Evolutionary conservation across 1,139 yeast genomes (phyloP).

Genomic region (Scheffersomyces titani): DNA sequence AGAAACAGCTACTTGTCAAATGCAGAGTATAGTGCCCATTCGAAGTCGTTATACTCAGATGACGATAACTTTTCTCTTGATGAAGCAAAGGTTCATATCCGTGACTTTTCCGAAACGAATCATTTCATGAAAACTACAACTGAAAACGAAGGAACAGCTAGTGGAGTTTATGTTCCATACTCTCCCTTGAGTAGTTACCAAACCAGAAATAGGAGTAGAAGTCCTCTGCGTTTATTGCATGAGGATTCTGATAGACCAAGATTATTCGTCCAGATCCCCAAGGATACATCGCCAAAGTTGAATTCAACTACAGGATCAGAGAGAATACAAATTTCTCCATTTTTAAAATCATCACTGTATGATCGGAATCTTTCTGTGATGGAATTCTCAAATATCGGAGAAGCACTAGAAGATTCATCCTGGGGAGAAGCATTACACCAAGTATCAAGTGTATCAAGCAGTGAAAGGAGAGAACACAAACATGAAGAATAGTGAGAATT

Average conservation of each 20-base stretch:
- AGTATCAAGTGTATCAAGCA: not conserved
- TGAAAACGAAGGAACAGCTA: constrained; percentile 13
- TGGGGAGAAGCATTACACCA: constrained; percentile 27
- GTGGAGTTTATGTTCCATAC: constrained; percentile 32
- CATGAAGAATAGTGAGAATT: not conserved
- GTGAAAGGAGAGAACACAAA: not conserved
- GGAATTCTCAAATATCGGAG: constrained; percentile 26
- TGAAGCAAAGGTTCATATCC: not conserved
- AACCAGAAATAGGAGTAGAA: constrained; percentile 10
- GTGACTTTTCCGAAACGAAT: not conserved
- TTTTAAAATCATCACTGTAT: constrained; percentile 4
- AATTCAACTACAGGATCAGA: constrained; percentile 1
- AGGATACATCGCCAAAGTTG: constrained; percentile 5
- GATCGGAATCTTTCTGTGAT: constrained; percentile 16
- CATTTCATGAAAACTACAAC: not conserved
- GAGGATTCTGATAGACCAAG: constrained; percentile 14
- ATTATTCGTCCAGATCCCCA: constrained; percentile 20
- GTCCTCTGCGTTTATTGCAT: constrained; percentile 5
- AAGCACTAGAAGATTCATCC: constrained; percentile 24
- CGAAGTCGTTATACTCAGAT: not conserved
- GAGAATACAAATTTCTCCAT: constrained; percentile 8
- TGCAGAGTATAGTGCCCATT: constrained; percentile 8
- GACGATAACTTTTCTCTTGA: not conserved
- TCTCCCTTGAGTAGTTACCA: constrained; percentile 31
- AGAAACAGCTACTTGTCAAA: constrained; percentile 32